Conservation (phyloP, 495 filamentous ascomycete species). For the Neurospora sp. region DNA sequence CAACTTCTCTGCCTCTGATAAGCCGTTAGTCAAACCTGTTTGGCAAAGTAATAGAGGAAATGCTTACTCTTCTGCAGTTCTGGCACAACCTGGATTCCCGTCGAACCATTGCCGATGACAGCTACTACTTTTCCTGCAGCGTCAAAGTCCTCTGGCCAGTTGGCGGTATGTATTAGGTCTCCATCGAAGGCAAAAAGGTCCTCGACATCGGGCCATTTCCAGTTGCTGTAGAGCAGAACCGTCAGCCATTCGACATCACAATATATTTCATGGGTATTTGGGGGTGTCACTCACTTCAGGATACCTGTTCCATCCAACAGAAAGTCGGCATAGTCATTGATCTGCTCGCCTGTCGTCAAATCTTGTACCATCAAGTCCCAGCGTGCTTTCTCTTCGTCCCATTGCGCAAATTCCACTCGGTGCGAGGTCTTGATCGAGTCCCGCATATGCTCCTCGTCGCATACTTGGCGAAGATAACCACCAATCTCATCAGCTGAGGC, state of each 20-base stretch:
- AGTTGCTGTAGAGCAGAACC: conserved; percentile 35
- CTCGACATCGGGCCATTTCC: conserved; percentile 51
- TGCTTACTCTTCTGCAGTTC: conserved; percentile 44
- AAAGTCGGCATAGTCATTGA: conserved; percentile 43
- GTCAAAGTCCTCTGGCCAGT: conserved; percentile 47
- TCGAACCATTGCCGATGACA: conserved; percentile 52
- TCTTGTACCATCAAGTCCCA: conserved; percentile 46
- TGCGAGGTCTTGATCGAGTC: conserved; percentile 38
- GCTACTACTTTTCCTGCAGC: conserved; percentile 47
- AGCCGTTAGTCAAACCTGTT: conserved; percentile 14
- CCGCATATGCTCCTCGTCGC: conserved; percentile 45
- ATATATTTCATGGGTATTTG: not conserved
- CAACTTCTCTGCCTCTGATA: conserved; percentile 32
- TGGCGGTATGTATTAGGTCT: conserved; percentile 46
- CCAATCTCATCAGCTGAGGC: conserved; percentile 47
- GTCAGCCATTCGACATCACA: conserved; percentile 12
- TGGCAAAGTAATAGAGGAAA: conserved; percentile 21
- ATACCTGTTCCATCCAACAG: conserved; percentile 50
- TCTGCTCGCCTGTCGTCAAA: conserved; percentile 30
- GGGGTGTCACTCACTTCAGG: conserved; percentile 37
- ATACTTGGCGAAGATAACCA: conserved; percentile 45
- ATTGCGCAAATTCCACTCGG: conserved; percentile 28
- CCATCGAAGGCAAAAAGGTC: conserved; percentile 40
- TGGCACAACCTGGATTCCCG: conserved; percentile 50
- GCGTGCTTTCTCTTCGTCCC: conserved; percentile 30